Percentiles rank a stretch among this genome's conserved stretches.
phyloP scores from a whole-genome alignment of 352 stramenopile species.

The Globisporangium nodosum region DNA sequence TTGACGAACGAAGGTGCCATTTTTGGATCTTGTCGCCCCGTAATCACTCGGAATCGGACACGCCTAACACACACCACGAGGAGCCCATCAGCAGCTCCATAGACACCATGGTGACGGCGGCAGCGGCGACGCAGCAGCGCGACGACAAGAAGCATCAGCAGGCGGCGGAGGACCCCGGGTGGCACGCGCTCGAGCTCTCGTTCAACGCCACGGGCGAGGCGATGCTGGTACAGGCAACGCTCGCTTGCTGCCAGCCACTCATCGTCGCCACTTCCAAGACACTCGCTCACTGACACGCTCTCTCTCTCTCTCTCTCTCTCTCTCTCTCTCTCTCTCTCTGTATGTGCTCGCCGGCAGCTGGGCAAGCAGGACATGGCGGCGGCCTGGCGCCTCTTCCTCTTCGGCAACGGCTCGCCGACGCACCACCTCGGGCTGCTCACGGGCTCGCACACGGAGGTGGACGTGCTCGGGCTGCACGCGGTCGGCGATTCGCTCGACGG shows the following conservation, averaged over 20 bases:
- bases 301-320: not conserved
- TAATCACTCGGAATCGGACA: too few species aligned
- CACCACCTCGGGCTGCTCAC: constrained; percentile 77
- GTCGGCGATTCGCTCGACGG: constrained; percentile 37
- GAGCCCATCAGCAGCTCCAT: not conserved
- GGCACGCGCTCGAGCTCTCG: constrained; percentile 13
- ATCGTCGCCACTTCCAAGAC: too few species aligned
- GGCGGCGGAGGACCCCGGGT: constrained; percentile 5
- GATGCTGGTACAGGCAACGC: constrained; percentile 6
- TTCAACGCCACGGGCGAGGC: constrained; percentile 10
- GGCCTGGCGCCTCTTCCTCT: constrained; percentile 78
- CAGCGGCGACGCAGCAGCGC: too few species aligned
- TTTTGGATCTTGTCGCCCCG: too few species aligned
- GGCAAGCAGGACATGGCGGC: constrained; percentile 53
- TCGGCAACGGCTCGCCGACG: constrained; percentile 79
- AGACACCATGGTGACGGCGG: not conserved
- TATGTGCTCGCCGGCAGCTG: constrained; percentile 19
- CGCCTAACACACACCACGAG: too few species aligned
- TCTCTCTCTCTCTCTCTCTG: not conserved
- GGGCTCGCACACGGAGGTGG: constrained; percentile 64
- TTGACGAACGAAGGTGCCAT: too few species aligned
- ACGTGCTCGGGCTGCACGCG: constrained; percentile 61
- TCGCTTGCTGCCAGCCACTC: too few species aligned
- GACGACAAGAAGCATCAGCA: too few species aligned
- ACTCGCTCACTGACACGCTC: not conserved